A percentile compares a stretch with the other conserved stretches of the same genome.
These are phyloP conservation scores for Sambucus nigra DNA, from an alignment of 129 eudicot species.

Conservation along the genomic window DNA sequence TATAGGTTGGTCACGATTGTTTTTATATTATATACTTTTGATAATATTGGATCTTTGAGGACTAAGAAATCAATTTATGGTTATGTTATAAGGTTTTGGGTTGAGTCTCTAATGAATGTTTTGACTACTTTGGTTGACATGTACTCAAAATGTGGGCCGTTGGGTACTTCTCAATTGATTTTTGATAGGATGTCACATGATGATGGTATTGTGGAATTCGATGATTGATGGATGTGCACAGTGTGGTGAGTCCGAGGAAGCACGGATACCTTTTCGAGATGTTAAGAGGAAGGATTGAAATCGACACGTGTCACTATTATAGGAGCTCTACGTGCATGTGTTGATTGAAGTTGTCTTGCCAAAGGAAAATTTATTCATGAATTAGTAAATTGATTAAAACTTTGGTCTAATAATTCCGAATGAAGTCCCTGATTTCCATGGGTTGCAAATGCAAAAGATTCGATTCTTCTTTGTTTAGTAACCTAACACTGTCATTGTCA, in stretches of 20 bases:
- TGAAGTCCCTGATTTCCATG: conserved; percentile 84
- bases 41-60: conserved; percentile 35
- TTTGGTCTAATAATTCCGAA: conserved; percentile 43
- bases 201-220: conserved; percentile 78
- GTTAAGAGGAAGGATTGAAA: conserved; percentile 58
- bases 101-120: conserved; percentile 50
- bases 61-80: conserved; percentile 58
- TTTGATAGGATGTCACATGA: conserved; percentile 51
- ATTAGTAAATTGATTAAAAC: conserved; percentile 32
- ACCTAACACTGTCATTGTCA: too few species aligned
- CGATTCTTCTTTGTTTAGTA: too few species aligned
- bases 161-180: conserved; percentile 34
- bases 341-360: conserved; percentile 44
- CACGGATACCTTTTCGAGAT: conserved; percentile 58
- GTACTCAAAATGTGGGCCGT: conserved; percentile 68
- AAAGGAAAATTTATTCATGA: conserved; percentile 51
- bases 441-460: conserved; percentile 73
- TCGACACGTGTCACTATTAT: conserved; percentile 70
- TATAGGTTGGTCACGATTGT: conserved; percentile 62
- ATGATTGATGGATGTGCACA: conserved; percentile 84
- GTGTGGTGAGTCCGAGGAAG: conserved; percentile 67
- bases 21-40: conserved; percentile 55
- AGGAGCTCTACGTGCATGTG: conserved; percentile 85
- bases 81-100: conserved; percentile 46
- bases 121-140: conserved; percentile 63